Evolutionary conservation across 139 green algal species (phyloP).

Genomic region (Choricystis sp.): DNA sequence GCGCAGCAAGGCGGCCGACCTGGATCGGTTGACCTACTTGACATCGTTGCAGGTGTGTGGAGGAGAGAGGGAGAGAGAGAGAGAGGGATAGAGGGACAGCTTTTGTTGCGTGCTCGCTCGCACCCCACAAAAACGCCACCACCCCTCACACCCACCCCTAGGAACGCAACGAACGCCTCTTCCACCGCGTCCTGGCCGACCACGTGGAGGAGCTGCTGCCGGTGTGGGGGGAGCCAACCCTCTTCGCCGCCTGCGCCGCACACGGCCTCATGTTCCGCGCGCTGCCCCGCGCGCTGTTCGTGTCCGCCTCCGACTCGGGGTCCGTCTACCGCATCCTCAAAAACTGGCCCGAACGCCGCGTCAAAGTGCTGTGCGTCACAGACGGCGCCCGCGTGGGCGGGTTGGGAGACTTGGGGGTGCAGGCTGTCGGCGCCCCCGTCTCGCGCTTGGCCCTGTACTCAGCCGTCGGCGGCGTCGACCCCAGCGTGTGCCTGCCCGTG

Average conservation of each 20-base stretch:
- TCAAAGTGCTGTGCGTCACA: slow-evolving; percentile 64
- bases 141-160: no score
- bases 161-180: slow-evolving; percentile 78
- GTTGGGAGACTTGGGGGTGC: slow-evolving; percentile 58
- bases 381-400: slow-evolving; percentile 59
- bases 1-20: slow-evolving; percentile 30
- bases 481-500: slow-evolving; percentile 57
- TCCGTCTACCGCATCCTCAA: slow-evolving; percentile 55
- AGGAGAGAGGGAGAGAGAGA: no score
- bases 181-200: slow-evolving; percentile 65
- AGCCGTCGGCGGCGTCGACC: slow-evolving; percentile 55
- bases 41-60: slow-evolving; percentile 30
- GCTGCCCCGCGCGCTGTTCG: slow-evolving; percentile 61
- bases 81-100: no score
- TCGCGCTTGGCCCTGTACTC: slow-evolving; percentile 55
- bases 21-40: slow-evolving; percentile 70
- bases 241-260: slow-evolving; percentile 45
- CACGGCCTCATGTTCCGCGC: slow-evolving; percentile 46
- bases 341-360: slow-evolving; percentile 77
- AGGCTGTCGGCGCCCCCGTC: slow-evolving; percentile 43
- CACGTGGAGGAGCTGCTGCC: slow-evolving; percentile 76
- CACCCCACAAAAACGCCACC: no score
- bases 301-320: slow-evolving; percentile 61
- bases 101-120: no score
- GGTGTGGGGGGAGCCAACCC: slow-evolving; percentile 45